Evolutionary conservation across 1,284 basidiomycete genomes (phyloP).

Genomic region (Cutaneotrichosporon sp.): DNA sequence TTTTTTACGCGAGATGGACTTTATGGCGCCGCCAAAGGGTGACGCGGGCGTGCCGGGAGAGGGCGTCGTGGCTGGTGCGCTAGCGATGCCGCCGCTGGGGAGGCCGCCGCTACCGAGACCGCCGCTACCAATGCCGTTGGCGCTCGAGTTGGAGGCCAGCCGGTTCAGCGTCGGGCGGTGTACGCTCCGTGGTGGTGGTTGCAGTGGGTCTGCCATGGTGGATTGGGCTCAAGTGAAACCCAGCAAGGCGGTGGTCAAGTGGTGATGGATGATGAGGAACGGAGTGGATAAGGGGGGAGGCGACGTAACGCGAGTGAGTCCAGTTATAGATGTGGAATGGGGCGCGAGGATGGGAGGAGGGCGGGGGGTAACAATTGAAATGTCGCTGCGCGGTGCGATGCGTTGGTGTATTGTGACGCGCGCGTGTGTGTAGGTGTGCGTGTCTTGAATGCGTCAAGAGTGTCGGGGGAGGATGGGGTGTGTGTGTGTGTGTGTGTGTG

Average conservation of each 20-base stretch:
- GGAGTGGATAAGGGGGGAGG: too few species aligned
- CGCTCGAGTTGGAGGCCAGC: neutral
- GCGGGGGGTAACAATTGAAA: too few species aligned
- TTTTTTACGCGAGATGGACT: constrained; percentile 45
- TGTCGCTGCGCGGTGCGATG: too few species aligned
- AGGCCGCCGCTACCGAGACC: too few species aligned
- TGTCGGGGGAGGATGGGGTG: too few species aligned
- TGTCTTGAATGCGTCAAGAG: too few species aligned
- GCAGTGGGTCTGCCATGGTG: neutral
- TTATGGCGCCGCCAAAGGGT: constrained; percentile 20
- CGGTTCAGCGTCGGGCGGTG: neutral
- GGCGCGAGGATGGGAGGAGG: neutral
- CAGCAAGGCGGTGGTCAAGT: neutral
- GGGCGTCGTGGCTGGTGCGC: neutral
- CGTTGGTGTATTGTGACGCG: too few species aligned
- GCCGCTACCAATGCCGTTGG: neutral
- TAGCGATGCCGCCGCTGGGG: neutral
- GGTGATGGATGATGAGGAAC: neutral
- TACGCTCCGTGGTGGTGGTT: too few species aligned
- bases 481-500: too few species aligned
- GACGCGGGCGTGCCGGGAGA: neutral
- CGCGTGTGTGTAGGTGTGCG: too few species aligned
- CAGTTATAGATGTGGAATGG: neutral
- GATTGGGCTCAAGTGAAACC: too few species aligned
- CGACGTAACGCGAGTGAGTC: too few species aligned